phyloP scores from a whole-genome alignment of 371 early-diverging fungal genomes.

The Syncephalis plumigaleata region DNA sequence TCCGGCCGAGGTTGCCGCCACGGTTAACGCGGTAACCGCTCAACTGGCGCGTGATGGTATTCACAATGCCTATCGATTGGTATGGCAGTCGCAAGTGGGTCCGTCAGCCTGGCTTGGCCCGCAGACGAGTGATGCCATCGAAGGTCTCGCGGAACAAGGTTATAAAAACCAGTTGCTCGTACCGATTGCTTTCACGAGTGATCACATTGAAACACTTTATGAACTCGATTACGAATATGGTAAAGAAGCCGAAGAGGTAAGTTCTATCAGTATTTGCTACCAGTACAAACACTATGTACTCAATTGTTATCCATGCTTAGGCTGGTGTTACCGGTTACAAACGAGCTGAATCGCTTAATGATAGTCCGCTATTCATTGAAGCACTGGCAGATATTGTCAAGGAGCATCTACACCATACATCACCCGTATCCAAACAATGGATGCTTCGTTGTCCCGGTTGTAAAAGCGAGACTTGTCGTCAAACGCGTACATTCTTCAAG shows the following conservation, averaged over 20 bases:
- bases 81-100: conserved; percentile 95
- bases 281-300: neutral
- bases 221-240: conserved; percentile 89
- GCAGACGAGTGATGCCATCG: conserved; percentile 64
- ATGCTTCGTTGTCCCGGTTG: conserved; percentile 66
- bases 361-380: conserved; percentile 66
- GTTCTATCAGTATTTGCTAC: neutral
- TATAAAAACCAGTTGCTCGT: conserved; percentile 64
- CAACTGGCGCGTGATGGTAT: conserved; percentile 21
- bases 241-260: conserved; percentile 64
- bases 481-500: conserved; percentile 44
- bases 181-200: conserved; percentile 90
- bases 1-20: conserved; percentile 82
- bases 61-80: conserved; percentile 75
- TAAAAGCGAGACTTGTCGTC: conserved; percentile 48
- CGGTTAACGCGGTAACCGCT: conserved; percentile 69
- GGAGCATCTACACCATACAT: conserved; percentile 37
- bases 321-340: conserved; percentile 62
- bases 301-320: conserved; percentile 6
- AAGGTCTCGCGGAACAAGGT: conserved; percentile 54
- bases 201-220: conserved; percentile 92
- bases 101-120: conserved; percentile 90
- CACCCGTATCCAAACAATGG: conserved; percentile 42
- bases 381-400: conserved; percentile 79
- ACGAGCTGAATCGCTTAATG: conserved; percentile 83